Base-by-base conservation (phyloP, 371 early-diverging fungal species). In the Haplosporangium sp. region DNA sequence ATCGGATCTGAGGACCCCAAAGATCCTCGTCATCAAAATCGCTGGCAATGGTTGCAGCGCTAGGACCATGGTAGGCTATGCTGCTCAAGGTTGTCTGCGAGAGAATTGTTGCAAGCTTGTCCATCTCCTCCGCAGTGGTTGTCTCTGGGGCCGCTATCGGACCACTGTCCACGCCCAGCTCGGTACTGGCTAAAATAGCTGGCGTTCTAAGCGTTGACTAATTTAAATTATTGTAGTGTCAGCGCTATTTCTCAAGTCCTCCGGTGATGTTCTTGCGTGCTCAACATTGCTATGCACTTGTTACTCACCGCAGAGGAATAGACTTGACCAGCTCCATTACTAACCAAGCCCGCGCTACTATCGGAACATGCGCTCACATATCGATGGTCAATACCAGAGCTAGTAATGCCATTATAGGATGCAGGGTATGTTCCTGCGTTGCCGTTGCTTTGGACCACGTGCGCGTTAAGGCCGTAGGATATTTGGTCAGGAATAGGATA, bases 21-120 rank as follows among this genome's bases (percentile, higher is more conserved):
- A 70, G 64, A 50, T 70, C 70, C 23, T 70, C 70, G 42, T 70
- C 70, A 10, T 70, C 59, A 42, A 63, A 70, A 13, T 42, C 41
- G 18, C 46, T 61, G 13, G 70, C 59, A 18, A 59, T 64, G 59
- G 59, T 54, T 41, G 64, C 64, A 1, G 70, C 64, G 23, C 54
- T 70, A 6, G 70, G 47, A 2, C 70, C 70, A 54, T 46, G 59
- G 29, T 63, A 63, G 20, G 58, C 58, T 2, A 58, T 48, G 16
- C 41, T 70, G 51, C 55, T 71, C 9, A 71, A 56, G 12, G 72
- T 71, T 14, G 62, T 62, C 54, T 73, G 63, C 16, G 61, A 48
- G 20, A 65, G 51, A 54, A 73, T 37, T n/a, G n/a, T n/a, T 42
- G 66, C 42, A 3, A 73, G 13, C 14, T n/a, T 38, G 18, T 62